These are phyloP conservation scores for Diatrype stigma DNA, from an alignment of 2,329 filamentous ascomycete genomes.

Conservation along the genomic window DNA sequence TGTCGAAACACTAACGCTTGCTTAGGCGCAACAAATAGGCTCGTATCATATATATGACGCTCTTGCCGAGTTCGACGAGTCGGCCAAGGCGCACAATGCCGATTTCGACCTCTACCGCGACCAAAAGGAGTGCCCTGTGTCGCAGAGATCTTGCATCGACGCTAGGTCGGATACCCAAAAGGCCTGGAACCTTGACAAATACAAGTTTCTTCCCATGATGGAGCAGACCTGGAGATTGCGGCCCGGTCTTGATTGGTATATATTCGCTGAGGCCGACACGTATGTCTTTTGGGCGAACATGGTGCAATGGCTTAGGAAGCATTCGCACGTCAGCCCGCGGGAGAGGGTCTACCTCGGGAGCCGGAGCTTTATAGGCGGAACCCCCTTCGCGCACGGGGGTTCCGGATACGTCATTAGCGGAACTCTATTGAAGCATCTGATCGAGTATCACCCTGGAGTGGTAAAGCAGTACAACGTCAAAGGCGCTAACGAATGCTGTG, in stretches of 20 bases:
- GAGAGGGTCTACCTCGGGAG: conserved; percentile 49
- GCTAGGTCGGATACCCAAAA: conserved; percentile 27
- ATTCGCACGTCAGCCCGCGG: conserved; percentile 35
- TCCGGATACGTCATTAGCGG: conserved; percentile 54
- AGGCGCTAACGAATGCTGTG: conserved; percentile 44
- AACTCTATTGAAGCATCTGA: conserved; percentile 45
- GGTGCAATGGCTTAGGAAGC: conserved; percentile 42
- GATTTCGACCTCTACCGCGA: conserved; percentile 43
- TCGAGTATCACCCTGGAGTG: conserved; percentile 38
- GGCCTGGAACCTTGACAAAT: conserved; percentile 56
- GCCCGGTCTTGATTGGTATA: conserved; percentile 52
- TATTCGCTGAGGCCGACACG: conserved; percentile 57
- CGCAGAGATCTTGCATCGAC: conserved; percentile 40
- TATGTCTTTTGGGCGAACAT: conserved; percentile 54
- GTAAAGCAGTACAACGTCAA: conserved; percentile 43
- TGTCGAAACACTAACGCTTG: conserved; percentile 2
- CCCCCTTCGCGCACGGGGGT: conserved; percentile 53
- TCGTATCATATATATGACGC: conserved; percentile 38
- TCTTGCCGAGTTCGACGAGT: conserved; percentile 31
- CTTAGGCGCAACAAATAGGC: conserved; percentile 45
- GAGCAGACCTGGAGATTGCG: conserved; percentile 51
- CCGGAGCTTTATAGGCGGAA: conserved; percentile 39
- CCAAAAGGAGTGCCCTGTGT: conserved; percentile 42
- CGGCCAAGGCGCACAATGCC: conserved; percentile 32
- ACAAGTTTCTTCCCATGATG: conserved; percentile 58